A percentile compares a stretch with the other conserved stretches of the same genome.
phyloP scores from a whole-genome alignment of 2,329 filamentous ascomycete genomes.

The Aureobasidium musti region DNA sequence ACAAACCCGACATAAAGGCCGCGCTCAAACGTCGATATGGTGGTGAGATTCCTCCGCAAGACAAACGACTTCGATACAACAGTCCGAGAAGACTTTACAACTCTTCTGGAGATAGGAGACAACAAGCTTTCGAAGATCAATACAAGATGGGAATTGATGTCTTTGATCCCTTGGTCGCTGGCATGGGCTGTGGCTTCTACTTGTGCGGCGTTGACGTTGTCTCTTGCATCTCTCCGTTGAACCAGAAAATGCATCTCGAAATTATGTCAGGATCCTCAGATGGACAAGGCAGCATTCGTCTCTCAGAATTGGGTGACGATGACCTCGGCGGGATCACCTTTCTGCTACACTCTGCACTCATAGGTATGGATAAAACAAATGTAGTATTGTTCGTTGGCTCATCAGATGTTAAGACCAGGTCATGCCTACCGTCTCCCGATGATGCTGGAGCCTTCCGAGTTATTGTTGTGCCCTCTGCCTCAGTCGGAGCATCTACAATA shows the following conservation, averaged over 20 bases:
- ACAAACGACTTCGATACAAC: slow-evolving; percentile 1
- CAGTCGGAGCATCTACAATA: background rate
- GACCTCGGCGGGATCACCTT: background rate
- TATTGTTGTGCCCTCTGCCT: background rate
- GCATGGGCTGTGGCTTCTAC: background rate
- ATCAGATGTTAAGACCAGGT: background rate
- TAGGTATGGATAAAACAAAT: background rate
- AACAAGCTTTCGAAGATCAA: background rate
- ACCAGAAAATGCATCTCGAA: slow-evolving; percentile 1
- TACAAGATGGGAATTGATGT: background rate
- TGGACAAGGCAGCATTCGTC: background rate
- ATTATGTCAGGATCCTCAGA: background rate
- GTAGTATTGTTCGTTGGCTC: background rate
- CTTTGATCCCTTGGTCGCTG: background rate
- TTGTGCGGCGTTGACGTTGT: background rate
- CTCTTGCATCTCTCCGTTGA: background rate
- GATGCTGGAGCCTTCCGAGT: background rate
- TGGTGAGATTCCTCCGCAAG: background rate
- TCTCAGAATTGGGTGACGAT: background rate
- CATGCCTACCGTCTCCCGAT: background rate
- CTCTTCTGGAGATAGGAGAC: background rate
- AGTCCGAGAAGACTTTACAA: background rate
- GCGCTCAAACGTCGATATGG: slow-evolving; percentile 9
- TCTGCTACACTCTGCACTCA: background rate
- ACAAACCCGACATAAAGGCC: background rate